Conservation (phyloP, 140 eudicot genomes). For the Bidens hawaiensis region DNA sequence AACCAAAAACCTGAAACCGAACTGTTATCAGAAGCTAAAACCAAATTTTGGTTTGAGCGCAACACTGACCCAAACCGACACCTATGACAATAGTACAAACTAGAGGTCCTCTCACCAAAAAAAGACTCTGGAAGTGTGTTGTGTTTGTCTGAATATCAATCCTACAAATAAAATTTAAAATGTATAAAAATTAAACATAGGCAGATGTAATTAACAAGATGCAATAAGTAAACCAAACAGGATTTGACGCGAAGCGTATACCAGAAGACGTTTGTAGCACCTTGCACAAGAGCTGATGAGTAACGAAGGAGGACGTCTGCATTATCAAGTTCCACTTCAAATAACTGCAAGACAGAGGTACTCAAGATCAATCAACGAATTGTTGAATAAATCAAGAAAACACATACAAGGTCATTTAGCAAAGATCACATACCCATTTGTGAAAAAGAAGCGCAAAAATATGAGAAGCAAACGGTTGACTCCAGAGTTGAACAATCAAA, state of each 20-base stretch:
- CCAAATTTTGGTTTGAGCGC: no score
- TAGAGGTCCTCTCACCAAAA: slow-evolving; percentile 44
- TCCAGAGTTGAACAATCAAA: slow-evolving; percentile 90
- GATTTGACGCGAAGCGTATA: slow-evolving; percentile 27
- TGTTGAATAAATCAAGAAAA: background rate
- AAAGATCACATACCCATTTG: slow-evolving; percentile 69
- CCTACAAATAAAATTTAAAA: slow-evolving; percentile 40
- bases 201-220: background rate
- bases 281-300: slow-evolving; percentile 93
- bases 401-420: no score
- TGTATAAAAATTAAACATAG: background rate
- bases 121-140: slow-evolving; percentile 82
- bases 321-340: slow-evolving; percentile 79
- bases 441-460: slow-evolving; percentile 85
- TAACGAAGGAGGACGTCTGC: slow-evolving; percentile 82
- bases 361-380: background rate
- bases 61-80: no score
- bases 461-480: slow-evolving; percentile 94
- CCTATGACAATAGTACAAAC: background rate
- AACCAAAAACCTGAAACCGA: no score
- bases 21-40: no score
- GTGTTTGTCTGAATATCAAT: slow-evolving; percentile 90
- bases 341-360: slow-evolving; percentile 49
- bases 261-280: slow-evolving; percentile 94
- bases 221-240: background rate